A percentile compares a stretch with the other conserved stretches of the same genome.
These are phyloP conservation scores for Conticribra guillardii DNA, from an alignment of 108 stramenopile genomes.

Conservation along the genomic window DNA sequence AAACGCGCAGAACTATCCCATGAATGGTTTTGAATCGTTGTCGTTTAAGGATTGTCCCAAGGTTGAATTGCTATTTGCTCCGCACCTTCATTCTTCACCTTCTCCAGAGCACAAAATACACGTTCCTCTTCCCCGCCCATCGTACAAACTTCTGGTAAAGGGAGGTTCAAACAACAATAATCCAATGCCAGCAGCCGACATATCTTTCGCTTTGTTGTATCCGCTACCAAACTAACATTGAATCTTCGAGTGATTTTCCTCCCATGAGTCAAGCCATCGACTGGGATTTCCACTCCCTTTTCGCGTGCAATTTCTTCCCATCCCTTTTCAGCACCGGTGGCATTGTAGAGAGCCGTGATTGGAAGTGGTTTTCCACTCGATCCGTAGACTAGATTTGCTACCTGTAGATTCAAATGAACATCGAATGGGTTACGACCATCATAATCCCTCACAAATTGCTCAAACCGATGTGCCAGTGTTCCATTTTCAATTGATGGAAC, in stretches of 20 bases:
- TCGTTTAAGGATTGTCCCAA: conserved; percentile 22
- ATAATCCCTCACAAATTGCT: conserved; percentile 45
- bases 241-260: conserved; percentile 41
- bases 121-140: background rate
- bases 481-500: conserved; percentile 44
- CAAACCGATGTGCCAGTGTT: conserved; percentile 27
- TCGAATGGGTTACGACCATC: conserved; percentile 47
- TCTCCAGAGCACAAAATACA: conserved; percentile 36
- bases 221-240: conserved; percentile 32
- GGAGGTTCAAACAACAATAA: conserved; percentile 50
- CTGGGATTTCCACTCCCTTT: conserved; percentile 26
- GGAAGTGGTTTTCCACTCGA: conserved; percentile 37
- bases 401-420: conserved; percentile 44
- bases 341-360: conserved; percentile 40
- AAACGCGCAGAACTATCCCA: no score
- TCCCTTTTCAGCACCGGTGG: conserved; percentile 34
- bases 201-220: conserved; percentile 41
- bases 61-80: conserved; percentile 14
- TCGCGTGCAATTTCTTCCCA: conserved; percentile 39
- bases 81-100: conserved; percentile 10
- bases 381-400: conserved; percentile 32
- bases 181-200: conserved; percentile 40
- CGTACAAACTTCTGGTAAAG: conserved; percentile 37
- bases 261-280: conserved; percentile 28
- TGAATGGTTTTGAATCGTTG: no score